Conservation (phyloP, 2,329 filamentous ascomycete genomes). For the Pestalotiopsis sp. region DNA sequence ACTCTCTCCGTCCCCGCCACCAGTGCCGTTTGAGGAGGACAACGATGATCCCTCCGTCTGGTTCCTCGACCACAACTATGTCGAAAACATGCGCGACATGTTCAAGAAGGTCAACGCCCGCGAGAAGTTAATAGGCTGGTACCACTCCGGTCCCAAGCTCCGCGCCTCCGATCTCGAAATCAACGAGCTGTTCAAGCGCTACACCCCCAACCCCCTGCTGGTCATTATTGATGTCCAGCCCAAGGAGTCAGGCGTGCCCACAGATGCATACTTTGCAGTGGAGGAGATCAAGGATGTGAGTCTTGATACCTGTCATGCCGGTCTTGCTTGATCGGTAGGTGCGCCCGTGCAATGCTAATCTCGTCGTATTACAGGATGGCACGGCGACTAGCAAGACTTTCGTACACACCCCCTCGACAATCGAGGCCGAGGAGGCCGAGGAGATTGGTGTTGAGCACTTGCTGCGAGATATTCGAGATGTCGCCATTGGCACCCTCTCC, state of each 20-base stretch:
- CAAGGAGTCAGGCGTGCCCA: conserved; percentile 96
- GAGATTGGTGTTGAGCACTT: conserved; percentile 99
- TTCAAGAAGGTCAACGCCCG: conserved; percentile 99
- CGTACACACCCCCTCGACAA: conserved; percentile 96
- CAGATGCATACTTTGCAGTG: conserved; percentile 98
- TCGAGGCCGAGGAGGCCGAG: conserved; percentile 98
- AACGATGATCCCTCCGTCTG: conserved; percentile 98
- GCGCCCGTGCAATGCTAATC: background rate
- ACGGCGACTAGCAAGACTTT: conserved; percentile 97
- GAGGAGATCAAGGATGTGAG: conserved; percentile 99
- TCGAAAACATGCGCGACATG: conserved; percentile 99
- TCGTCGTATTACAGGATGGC: conserved; percentile 68
- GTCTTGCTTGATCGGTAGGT: background rate
- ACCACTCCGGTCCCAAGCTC: conserved; percentile 96
- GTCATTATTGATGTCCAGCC: conserved; percentile 99
- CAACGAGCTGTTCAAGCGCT: conserved; percentile 99
- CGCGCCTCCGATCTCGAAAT: conserved; percentile 96
- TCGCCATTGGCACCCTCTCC: conserved; percentile 93
- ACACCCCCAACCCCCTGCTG: conserved; percentile 92
- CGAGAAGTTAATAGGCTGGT: conserved; percentile 99
- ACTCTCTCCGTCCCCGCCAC: conserved; percentile 13
- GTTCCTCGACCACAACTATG: conserved; percentile 99
- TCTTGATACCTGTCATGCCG: conserved; percentile 18
- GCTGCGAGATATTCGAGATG: conserved; percentile 95
- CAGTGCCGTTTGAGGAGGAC: conserved; percentile 98